phyloP scores from a whole-genome alignment of 495 filamentous ascomycete genomes.

The Clavariopsis aquatica region DNA sequence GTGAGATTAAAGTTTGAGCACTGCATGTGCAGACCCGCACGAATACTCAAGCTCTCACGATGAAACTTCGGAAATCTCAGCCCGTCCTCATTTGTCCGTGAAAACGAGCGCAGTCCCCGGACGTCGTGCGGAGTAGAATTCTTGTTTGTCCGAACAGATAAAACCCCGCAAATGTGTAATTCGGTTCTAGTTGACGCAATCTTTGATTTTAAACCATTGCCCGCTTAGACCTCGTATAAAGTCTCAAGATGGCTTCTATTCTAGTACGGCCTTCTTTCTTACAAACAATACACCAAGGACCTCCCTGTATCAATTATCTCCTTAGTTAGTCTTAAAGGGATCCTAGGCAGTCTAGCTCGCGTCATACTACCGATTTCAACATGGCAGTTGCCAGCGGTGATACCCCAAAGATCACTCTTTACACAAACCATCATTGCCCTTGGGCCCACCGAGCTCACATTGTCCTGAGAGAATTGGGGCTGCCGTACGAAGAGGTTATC shows the following conservation, averaged over 20 bases:
- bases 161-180: slow-evolving; percentile 2
- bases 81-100: background rate
- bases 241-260: background rate
- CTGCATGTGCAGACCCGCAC: no score
- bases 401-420: slow-evolving; percentile 57
- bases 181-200: slow-evolving; percentile 10
- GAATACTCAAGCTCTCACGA: no score
- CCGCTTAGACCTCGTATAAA: no score
- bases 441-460: slow-evolving; percentile 85
- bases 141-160: background rate
- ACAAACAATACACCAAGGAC: background rate
- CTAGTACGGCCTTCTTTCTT: background rate
- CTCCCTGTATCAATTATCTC: slow-evolving; percentile 4
- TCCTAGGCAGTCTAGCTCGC: slow-evolving; percentile 12
- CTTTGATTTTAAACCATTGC: slow-evolving; percentile 10
- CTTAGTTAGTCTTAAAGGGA: background rate
- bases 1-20: no score
- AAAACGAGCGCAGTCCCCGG: background rate
- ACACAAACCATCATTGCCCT: slow-evolving; percentile 77
- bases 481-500: slow-evolving; percentile 76
- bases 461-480: slow-evolving; percentile 66
- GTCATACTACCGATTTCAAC: slow-evolving; percentile 5
- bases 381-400: slow-evolving; percentile 22
- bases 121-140: background rate
- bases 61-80: background rate